Conservation (phyloP, 306 rosid genomes). For the Ochetophila trinervis region DNA sequence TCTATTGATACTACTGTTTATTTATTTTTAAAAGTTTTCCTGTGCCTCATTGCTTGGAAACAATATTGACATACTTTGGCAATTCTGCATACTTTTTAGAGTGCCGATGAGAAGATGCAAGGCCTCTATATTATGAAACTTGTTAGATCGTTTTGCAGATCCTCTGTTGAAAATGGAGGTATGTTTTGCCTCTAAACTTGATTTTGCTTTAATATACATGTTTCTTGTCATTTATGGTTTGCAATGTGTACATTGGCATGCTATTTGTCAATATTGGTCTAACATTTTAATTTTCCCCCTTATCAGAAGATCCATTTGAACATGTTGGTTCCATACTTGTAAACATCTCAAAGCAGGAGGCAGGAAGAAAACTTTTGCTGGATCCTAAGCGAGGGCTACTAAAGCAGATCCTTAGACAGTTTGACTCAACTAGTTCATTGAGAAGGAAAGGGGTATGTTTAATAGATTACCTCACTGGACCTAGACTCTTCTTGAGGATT, state of each 20-base stretch:
- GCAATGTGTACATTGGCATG: not conserved
- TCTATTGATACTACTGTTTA: not conserved
- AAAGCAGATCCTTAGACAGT: conserved; percentile 84
- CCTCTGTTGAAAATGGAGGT: conserved; percentile 58
- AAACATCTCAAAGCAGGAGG: conserved; percentile 75
- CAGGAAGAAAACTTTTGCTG: conserved; percentile 82
- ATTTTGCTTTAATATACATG: not conserved
- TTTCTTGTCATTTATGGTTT: conserved; percentile 7
- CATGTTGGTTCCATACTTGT: conserved; percentile 90
- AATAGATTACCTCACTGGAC: conserved; percentile 13
- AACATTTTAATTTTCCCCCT: conserved; percentile 4
- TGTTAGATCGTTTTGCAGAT: conserved; percentile 87
- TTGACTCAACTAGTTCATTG: conserved; percentile 69
- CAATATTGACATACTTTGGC: conserved; percentile 1
- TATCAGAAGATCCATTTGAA: conserved; percentile 86
- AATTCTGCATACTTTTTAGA: conserved; percentile 40
- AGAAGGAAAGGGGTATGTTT: conserved; percentile 91
- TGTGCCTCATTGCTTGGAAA: not conserved
- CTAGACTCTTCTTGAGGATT: not conserved
- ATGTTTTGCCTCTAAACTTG: conserved; percentile 26
- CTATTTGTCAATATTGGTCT: conserved; percentile 17
- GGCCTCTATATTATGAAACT: conserved; percentile 88
- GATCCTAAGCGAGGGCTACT: conserved; percentile 83
- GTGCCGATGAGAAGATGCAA: conserved; percentile 73
- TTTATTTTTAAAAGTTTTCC: not conserved